phyloP scores from a whole-genome alignment of 768 basidiomycete species.

The Gautieria morchelliformis region DNA sequence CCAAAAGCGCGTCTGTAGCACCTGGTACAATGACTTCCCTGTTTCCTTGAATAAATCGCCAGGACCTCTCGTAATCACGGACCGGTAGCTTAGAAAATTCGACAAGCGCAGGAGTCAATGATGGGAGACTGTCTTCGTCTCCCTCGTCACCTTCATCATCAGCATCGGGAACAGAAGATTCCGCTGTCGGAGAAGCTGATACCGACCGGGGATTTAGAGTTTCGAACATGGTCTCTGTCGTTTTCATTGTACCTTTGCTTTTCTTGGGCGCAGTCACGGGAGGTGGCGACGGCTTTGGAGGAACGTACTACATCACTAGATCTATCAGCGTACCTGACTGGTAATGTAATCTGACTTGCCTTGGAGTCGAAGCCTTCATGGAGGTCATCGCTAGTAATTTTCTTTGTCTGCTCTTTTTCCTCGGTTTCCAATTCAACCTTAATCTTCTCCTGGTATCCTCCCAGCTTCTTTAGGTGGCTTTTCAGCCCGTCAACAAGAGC shows the following conservation, averaged over 20 bases:
- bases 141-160: slow-evolving; percentile 29
- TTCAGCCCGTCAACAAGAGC: slow-evolving; percentile 52
- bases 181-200: slow-evolving; percentile 20
- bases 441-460: slow-evolving; percentile 53
- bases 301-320: slow-evolving; percentile 49
- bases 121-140: slow-evolving; percentile 55
- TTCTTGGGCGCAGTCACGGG: slow-evolving; percentile 43
- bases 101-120: slow-evolving; percentile 69
- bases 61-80: slow-evolving; percentile 66
- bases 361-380: slow-evolving; percentile 80
- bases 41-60: slow-evolving; percentile 77
- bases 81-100: slow-evolving; percentile 71
- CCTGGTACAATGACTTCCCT: slow-evolving; percentile 77
- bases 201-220: slow-evolving; percentile 56
- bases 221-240: slow-evolving; percentile 51
- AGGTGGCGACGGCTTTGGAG: slow-evolving; percentile 58
- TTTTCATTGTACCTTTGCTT: slow-evolving; percentile 34
- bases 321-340: neutral
- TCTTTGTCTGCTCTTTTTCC: slow-evolving; percentile 70
- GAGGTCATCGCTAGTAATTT: slow-evolving; percentile 92
- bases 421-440: slow-evolving; percentile 54
- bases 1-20: slow-evolving; percentile 86
- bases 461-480: slow-evolving; percentile 56
- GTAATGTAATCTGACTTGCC: slow-evolving; percentile 29
- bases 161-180: slow-evolving; percentile 13